phyloP scores from a whole-genome alignment of 495 filamentous ascomycete species.

The Podospora bellae-mahoneyi region DNA sequence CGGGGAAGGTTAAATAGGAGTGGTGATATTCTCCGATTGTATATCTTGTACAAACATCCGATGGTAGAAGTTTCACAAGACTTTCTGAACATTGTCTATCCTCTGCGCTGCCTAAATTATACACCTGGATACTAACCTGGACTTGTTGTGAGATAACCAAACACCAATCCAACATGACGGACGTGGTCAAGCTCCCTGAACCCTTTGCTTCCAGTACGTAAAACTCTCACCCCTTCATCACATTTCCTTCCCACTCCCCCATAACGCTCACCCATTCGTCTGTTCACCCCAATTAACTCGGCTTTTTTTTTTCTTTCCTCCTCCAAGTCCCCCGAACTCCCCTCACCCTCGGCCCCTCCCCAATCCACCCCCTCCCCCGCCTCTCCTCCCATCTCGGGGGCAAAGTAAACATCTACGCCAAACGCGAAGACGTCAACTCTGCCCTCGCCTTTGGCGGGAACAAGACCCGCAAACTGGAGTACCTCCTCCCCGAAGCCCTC shows the following conservation, averaged over 20 bases:
- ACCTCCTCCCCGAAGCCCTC: slow-evolving; percentile 56
- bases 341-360: slow-evolving; percentile 57
- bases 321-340: slow-evolving; percentile 43
- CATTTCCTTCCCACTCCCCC: neutral
- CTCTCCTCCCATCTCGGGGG: slow-evolving; percentile 54
- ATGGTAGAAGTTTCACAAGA: neutral
- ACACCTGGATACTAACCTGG: neutral
- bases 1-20: neutral
- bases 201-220: neutral
- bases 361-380: slow-evolving; percentile 58
- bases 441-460: slow-evolving; percentile 62
- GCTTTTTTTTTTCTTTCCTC: no score
- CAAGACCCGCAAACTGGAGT: slow-evolving; percentile 66
- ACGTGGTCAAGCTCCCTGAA: slow-evolving; percentile 45
- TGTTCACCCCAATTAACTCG: neutral
- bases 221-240: no score
- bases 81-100: neutral
- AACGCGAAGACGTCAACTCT: slow-evolving; percentile 62
- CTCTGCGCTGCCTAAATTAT: neutral
- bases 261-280: neutral
- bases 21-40: neutral
- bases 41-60: neutral
- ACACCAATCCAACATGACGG: slow-evolving; percentile 22
- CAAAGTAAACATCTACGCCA: slow-evolving; percentile 56
- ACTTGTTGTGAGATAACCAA: slow-evolving; percentile 1